A percentile compares a stretch with the other conserved stretches of the same genome.
phyloP scores from a whole-genome alignment of 2,329 filamentous ascomycete genomes.

The Cladophialophora carrionii region DNA sequence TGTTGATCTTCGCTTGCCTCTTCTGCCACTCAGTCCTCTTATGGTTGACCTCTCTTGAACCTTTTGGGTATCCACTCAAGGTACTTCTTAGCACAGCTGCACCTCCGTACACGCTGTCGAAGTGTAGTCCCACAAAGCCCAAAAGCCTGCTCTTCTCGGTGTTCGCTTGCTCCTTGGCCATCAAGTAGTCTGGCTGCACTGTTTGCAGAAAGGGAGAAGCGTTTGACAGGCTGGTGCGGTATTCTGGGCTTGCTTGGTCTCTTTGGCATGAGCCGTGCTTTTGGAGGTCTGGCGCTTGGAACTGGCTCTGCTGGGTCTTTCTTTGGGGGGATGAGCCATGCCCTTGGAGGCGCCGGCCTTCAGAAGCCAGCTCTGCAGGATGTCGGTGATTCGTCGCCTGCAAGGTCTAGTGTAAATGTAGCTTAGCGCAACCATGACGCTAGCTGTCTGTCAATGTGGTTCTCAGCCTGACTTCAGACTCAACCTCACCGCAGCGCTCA shows the following conservation, averaged over 20 bases:
- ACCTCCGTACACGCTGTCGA: neutral
- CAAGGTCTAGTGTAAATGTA: neutral
- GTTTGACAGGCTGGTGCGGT: too few species aligned
- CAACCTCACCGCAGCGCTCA: constrained; percentile 8
- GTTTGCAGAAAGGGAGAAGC: neutral
- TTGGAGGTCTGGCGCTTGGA: too few species aligned
- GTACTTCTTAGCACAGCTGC: neutral
- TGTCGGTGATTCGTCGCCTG: neutral
- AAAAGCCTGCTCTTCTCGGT: neutral
- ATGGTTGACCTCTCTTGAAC: neutral
- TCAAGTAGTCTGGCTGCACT: neutral
- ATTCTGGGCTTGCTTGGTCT: too few species aligned
- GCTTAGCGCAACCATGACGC: neutral
- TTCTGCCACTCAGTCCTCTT: neutral
- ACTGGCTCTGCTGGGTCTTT: neutral
- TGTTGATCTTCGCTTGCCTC: neutral
- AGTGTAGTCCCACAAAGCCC: neutral
- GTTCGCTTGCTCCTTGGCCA: neutral
- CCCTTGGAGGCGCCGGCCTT: neutral
- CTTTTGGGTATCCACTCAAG: neutral
- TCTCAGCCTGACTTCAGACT: neutral
- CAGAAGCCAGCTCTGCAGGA: neutral
- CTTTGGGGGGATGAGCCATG: neutral
- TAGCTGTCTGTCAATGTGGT: neutral
- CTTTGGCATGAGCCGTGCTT: too few species aligned